Evolutionary conservation across 2,329 filamentous ascomycete genomes (phyloP).

Genomic region (Ceratocystis huliohia): DNA sequence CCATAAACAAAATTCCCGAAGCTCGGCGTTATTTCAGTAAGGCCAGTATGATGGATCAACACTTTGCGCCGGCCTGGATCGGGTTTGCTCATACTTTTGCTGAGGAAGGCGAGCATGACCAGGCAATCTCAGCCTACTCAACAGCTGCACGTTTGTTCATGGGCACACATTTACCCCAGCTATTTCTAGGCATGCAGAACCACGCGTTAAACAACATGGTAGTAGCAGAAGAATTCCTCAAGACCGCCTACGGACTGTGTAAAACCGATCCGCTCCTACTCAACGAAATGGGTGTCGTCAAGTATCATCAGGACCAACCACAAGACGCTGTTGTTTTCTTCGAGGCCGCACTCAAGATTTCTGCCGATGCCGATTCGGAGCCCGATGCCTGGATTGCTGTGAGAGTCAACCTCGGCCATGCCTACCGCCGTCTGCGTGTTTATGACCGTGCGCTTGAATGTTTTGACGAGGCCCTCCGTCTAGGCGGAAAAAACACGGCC

Average conservation of each 20-base stretch:
- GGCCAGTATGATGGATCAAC: conserved; percentile 90
- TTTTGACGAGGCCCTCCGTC: conserved; percentile 77
- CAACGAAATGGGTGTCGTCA: conserved; percentile 93
- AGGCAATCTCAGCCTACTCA: conserved; percentile 94
- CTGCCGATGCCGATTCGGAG: conserved; percentile 69
- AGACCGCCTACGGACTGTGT: conserved; percentile 73
- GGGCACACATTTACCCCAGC: conserved; percentile 86
- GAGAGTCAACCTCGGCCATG: conserved; percentile 79
- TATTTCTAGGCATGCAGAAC: conserved; percentile 98
- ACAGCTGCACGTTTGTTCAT: conserved; percentile 92
- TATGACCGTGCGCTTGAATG: conserved; percentile 61
- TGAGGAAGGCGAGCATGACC: conserved; percentile 92
- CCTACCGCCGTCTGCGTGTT: conserved; percentile 59
- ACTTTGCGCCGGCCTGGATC: conserved; percentile 96
- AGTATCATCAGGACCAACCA: conserved; percentile 77
- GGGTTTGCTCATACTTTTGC: conserved; percentile 98
- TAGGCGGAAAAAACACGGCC: conserved; percentile 64
- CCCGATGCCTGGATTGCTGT: conserved; percentile 71
- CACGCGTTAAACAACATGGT: conserved; percentile 90
- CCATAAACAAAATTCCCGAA: conserved; percentile 79
- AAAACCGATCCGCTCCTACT: conserved; percentile 76
- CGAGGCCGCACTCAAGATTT: conserved; percentile 60
- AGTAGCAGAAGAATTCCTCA: conserved; percentile 85
- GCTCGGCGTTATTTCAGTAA: conserved; percentile 94
- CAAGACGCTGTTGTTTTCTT: conserved; percentile 68